phyloP scores from a whole-genome alignment of 305 asterid genomes.

The Rubia occidens region DNA sequence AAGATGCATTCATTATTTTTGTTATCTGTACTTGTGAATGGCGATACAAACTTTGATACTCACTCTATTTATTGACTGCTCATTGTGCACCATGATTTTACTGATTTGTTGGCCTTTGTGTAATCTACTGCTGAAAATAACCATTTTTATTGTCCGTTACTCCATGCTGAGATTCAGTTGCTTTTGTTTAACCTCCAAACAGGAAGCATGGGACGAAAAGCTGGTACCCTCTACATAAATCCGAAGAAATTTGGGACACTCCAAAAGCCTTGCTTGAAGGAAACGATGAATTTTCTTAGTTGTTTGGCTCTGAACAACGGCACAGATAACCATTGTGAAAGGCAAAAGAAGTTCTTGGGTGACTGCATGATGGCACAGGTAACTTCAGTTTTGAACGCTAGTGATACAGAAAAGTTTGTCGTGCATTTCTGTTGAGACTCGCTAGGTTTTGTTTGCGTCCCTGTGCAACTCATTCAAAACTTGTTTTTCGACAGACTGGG shows the following conservation, averaged over 20 bases:
- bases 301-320: conserved; percentile 71
- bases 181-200: neutral
- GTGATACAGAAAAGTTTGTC: neutral
- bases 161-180: neutral
- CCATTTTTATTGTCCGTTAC: neutral
- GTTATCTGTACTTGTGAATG: neutral
- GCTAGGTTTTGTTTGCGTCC: neutral
- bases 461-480: neutral
- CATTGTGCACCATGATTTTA: neutral
- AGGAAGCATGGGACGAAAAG: conserved; percentile 72
- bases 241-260: conserved; percentile 71
- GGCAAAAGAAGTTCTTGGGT: conserved; percentile 58
- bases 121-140: neutral
- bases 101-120: neutral
- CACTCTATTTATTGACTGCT: neutral
- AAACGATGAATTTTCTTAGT: conserved; percentile 60
- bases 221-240: conserved; percentile 48
- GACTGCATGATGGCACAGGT: conserved; percentile 92
- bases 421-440: neutral
- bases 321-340: conserved; percentile 50
- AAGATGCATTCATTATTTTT: no score
- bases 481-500: conserved; percentile 39
- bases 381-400: conserved; percentile 5
- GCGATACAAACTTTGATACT: neutral
- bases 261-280: conserved; percentile 83